These are phyloP conservation scores for Salinomyces thailandicus DNA, from an alignment of 2,329 filamentous ascomycete genomes.

Conservation along the genomic window DNA sequence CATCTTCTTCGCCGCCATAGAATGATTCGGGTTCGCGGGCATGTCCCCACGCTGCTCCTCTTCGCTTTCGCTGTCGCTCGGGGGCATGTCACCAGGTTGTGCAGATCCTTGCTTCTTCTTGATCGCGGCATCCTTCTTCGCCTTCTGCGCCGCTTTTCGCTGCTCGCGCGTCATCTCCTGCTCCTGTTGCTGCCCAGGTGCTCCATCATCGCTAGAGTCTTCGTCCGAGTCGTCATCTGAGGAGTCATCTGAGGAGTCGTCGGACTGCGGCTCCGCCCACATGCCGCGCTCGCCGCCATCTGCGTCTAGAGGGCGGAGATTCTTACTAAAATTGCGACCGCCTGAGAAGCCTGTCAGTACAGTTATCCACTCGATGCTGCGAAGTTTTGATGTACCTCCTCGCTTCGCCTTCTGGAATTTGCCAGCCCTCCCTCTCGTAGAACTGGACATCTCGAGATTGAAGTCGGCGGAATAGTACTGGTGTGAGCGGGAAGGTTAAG, in stretches of 20 bases:
- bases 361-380: too few relatives aligned
- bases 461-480: too few relatives aligned
- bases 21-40: conserved; percentile 88
- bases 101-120: conserved; percentile 60
- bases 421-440: conserved; percentile 64
- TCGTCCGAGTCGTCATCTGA: conserved; percentile 39
- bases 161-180: conserved; percentile 68
- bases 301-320: conserved; percentile 76
- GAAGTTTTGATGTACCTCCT: conserved; percentile 54
- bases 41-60: conserved; percentile 51
- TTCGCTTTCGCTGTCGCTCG: conserved; percentile 52
- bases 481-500: too few relatives aligned
- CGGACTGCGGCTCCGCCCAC: conserved; percentile 56
- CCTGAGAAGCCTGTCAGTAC: conserved; percentile 42
- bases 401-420: conserved; percentile 91
- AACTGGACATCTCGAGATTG: conserved; percentile 37
- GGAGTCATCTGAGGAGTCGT: conserved; percentile 43
- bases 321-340: conserved; percentile 89
- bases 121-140: conserved; percentile 81
- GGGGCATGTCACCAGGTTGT: conserved; percentile 76
- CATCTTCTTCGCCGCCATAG: conserved; percentile 56
- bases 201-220: conserved; percentile 32
- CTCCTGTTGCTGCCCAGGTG: conserved; percentile 28
- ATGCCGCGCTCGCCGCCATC: conserved; percentile 84
- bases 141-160: conserved; percentile 77